Evolutionary conservation across 306 rosid species (phyloP).

Genomic region (Prunus persica): Prunus_persica_NCBIv2 NC_034010.1:28813001-28813500

Average conservation of each 20-base stretch:
- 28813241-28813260: constrained; percentile 44
- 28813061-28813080: neutral
- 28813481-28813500: constrained; percentile 50
- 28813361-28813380: constrained; percentile 54
- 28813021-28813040: too few species aligned
- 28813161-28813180: constrained; percentile 73
- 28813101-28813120: neutral
- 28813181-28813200: constrained; percentile 79
- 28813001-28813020: too few species aligned
- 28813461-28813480: constrained; percentile 28
- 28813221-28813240: constrained; percentile 61
- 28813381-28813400: constrained; percentile 63
- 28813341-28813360: constrained; percentile 61
- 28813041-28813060: too few species aligned
- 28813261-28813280: constrained; percentile 45
- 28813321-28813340: constrained; percentile 42
- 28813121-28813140: constrained; percentile 11
- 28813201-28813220: constrained; percentile 83
- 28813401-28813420: constrained; percentile 70
- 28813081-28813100: too few species aligned
- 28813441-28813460: constrained; percentile 27
- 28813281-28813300: constrained; percentile 37
- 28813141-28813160: constrained; percentile 39
- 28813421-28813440: constrained; percentile 40
- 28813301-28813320: constrained; percentile 57